These are phyloP conservation scores for Pichia kluyveri DNA, from an alignment of 805 yeast genomes.

Conservation along the genomic window DNA sequence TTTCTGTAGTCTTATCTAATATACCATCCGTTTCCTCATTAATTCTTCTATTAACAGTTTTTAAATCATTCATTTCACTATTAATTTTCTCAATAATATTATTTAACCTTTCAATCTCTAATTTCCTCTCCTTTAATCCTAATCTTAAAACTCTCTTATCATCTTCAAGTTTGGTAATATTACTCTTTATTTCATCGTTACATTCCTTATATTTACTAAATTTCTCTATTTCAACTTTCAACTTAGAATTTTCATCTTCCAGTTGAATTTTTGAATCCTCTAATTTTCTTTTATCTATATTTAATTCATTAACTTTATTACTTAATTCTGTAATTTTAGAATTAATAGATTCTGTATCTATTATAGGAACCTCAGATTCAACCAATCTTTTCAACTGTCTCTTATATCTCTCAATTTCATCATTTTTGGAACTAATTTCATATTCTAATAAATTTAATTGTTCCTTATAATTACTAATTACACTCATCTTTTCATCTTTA, in stretches of 20 bases:
- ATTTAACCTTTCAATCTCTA: conserved; percentile 10
- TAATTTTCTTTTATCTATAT: background rate
- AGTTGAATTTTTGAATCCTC: background rate
- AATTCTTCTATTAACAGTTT: background rate
- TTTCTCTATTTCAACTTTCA: background rate
- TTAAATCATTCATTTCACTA: background rate
- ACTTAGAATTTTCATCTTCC: conserved; percentile 1
- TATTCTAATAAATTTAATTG: conserved; percentile 11
- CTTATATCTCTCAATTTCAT: background rate
- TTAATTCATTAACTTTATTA: conserved; percentile 2
- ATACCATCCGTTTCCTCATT: background rate
- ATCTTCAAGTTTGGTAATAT: conserved; percentile 5
- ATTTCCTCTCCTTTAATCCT: conserved; percentile 10
- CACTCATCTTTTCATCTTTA: conserved; percentile 16
- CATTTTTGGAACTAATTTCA: conserved; percentile 9
- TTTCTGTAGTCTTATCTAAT: background rate
- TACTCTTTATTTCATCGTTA: conserved; percentile 12
- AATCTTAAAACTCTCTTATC: background rate
- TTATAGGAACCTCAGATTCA: background rate
- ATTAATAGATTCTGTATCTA: background rate
- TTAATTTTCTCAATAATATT: background rate
- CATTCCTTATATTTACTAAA: background rate
- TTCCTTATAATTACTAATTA: conserved; percentile 10
- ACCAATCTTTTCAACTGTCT: background rate
- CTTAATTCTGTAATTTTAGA: conserved; percentile 1